Conservation (phyloP, 805 yeast genomes). For the Yarrowia osloensis region DNA sequence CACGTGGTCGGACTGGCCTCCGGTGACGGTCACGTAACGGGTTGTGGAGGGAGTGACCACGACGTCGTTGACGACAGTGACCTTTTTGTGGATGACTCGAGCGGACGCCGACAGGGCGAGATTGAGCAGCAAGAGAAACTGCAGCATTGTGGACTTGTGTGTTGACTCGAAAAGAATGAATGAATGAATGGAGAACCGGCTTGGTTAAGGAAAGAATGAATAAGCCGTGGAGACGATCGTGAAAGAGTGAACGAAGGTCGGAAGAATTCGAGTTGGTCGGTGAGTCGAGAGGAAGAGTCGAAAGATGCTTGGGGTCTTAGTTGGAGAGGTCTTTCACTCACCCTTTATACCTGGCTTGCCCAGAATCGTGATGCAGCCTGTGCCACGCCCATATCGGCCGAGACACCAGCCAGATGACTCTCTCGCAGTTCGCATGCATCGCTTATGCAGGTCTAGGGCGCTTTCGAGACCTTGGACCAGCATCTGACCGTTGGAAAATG, state of each 20-base stretch:
- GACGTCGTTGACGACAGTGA: slow-evolving; percentile 25
- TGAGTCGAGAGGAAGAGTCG: neutral
- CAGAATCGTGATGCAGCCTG: neutral
- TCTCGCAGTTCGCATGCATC: neutral
- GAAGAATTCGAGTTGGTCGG: neutral
- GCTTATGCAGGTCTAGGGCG: neutral
- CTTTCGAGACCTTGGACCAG: neutral
- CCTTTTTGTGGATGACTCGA: slow-evolving; percentile 18
- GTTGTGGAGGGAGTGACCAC: slow-evolving; percentile 34
- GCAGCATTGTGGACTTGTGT: neutral
- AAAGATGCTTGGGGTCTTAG: neutral
- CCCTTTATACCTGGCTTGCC: neutral
- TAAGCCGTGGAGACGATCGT: slow-evolving; percentile 10
- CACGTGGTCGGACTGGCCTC: slow-evolving; percentile 31
- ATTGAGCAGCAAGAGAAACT: slow-evolving; percentile 15
- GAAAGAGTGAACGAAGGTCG: slow-evolving; percentile 18
- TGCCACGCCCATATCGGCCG: neutral
- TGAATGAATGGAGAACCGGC: neutral
- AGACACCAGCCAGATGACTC: neutral
- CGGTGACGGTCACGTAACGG: slow-evolving; percentile 33
- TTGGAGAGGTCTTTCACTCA: neutral
- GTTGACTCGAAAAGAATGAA: neutral
- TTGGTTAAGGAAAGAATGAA: slow-evolving; percentile 8
- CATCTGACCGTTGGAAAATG: neutral
- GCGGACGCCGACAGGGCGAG: slow-evolving; percentile 29